Conservation (phyloP, 2,329 filamentous ascomycete genomes). For the Taxawa tesnikishii region DNA sequence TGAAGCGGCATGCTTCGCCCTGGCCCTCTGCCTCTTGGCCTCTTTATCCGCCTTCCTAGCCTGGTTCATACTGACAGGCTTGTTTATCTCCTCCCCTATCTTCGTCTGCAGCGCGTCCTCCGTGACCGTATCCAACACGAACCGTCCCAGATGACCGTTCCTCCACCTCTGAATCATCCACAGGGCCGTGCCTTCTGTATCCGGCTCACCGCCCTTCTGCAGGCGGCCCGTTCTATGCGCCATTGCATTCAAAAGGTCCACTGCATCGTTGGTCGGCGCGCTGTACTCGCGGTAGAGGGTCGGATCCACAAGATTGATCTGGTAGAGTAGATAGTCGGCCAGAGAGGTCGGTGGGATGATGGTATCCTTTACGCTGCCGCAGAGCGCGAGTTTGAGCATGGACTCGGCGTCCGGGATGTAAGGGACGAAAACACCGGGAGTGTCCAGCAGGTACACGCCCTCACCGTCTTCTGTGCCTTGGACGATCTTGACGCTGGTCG, state of each 20-base stretch:
- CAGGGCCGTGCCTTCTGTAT: slow-evolving; percentile 60
- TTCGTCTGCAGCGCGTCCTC: slow-evolving; percentile 44
- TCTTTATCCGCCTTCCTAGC: slow-evolving; percentile 56
- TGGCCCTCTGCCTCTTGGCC: slow-evolving; percentile 15
- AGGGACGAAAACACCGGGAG: slow-evolving; percentile 88
- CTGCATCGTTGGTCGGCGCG: slow-evolving; percentile 73
- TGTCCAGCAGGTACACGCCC: slow-evolving; percentile 78
- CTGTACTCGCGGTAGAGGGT: slow-evolving; percentile 50
- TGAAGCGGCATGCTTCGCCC: slow-evolving; percentile 6
- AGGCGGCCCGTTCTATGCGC: slow-evolving; percentile 66
- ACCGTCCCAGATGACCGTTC: slow-evolving; percentile 59
- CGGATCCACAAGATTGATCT: slow-evolving; percentile 59
- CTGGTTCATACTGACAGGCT: slow-evolving; percentile 51
- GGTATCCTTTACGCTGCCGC: slow-evolving; percentile 81
- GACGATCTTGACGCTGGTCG: slow-evolving; percentile 64
- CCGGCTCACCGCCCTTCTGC: slow-evolving; percentile 57
- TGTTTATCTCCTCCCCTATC: slow-evolving; percentile 31
- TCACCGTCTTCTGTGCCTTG: slow-evolving; percentile 32
- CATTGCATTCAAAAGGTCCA: slow-evolving; percentile 56
- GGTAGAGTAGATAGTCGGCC: slow-evolving; percentile 82
- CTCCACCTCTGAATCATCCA: slow-evolving; percentile 78
- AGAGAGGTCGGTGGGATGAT: slow-evolving; percentile 66
- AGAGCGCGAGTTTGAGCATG: slow-evolving; percentile 92
- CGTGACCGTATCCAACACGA: slow-evolving; percentile 66
- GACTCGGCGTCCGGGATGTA: slow-evolving; percentile 73